These are phyloP conservation scores for Xanthoconium purpureum DNA, from an alignment of 768 basidiomycete species.

Conservation along the genomic window DNA sequence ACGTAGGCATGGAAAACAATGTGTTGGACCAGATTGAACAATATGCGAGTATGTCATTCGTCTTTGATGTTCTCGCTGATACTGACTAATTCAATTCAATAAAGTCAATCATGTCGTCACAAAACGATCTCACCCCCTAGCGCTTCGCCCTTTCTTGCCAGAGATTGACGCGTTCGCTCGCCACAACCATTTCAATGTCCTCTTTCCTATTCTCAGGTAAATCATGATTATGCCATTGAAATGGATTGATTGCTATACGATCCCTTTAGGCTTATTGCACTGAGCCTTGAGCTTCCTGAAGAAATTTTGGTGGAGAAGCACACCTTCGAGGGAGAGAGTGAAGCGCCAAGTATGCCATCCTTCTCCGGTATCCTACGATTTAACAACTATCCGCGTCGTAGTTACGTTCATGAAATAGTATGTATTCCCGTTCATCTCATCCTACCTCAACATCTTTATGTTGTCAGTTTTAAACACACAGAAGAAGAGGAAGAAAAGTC, in stretches of 20 bases:
- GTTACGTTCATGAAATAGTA: constrained; percentile 68
- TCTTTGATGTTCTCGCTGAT: not conserved
- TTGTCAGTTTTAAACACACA: constrained; percentile 46
- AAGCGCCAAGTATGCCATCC: constrained; percentile 35
- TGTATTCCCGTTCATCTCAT: constrained; percentile 8
- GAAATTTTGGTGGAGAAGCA: constrained; percentile 50
- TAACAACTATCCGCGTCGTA: constrained; percentile 19
- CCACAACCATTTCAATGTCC: constrained; percentile 49
- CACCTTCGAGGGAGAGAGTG: constrained; percentile 36
- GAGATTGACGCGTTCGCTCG: constrained; percentile 50
- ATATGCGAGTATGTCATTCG: constrained; percentile 46
- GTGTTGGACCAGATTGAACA: constrained; percentile 63
- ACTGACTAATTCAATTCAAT: not conserved
- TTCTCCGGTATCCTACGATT: not conserved
- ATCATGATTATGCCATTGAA: not conserved
- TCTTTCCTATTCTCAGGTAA: constrained; percentile 47
- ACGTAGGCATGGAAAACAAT: constrained; percentile 46
- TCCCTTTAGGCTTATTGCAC: constrained; percentile 41
- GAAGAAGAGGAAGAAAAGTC: constrained; percentile 48
- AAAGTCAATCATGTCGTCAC: constrained; percentile 47
- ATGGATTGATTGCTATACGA: not conserved
- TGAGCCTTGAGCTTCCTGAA: constrained; percentile 52
- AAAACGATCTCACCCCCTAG: constrained; percentile 45
- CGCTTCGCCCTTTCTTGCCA: constrained; percentile 46
- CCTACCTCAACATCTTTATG: not conserved